phyloP scores from a whole-genome alignment of 78 protist species.

The Dictyostelium purpureum region DNA sequence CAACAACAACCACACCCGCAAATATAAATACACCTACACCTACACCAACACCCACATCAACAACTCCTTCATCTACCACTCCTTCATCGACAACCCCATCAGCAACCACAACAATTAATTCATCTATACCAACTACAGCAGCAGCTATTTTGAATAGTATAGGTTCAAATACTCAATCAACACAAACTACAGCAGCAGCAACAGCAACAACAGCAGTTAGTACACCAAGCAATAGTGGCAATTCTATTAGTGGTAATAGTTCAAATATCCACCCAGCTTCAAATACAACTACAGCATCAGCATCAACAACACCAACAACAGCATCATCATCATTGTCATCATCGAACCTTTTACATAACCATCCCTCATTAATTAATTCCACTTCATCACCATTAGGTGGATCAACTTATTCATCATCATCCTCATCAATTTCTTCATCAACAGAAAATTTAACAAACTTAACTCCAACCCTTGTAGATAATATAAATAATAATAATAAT shows the following conservation, averaged over 20 bases:
- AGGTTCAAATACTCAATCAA: neutral
- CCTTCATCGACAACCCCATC: neutral
- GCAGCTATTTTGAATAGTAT: neutral
- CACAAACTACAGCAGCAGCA: too few species aligned
- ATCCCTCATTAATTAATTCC: neutral
- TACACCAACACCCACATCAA: neutral
- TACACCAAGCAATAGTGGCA: too few species aligned
- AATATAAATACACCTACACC: neutral
- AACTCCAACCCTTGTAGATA: neutral
- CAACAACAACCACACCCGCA: neutral
- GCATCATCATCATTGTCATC: too few species aligned
- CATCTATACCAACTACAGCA: neutral
- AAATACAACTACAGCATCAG: too few species aligned
- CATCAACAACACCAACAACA: too few species aligned
- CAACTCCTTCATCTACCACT: neutral
- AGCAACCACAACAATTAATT: neutral
- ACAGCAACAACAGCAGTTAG: too few species aligned
- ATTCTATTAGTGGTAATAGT: too few species aligned
- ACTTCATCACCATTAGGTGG: neutral
- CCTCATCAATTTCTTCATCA: neutral
- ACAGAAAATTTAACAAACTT: neutral
- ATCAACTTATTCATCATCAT: neutral
- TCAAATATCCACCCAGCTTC: too few species aligned
- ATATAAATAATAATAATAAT: neutral
- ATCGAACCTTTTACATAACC: too few species aligned